Evolutionary conservation across 495 filamentous ascomycete genomes (phyloP).

Genomic region (Penicillium pulvis): DNA sequence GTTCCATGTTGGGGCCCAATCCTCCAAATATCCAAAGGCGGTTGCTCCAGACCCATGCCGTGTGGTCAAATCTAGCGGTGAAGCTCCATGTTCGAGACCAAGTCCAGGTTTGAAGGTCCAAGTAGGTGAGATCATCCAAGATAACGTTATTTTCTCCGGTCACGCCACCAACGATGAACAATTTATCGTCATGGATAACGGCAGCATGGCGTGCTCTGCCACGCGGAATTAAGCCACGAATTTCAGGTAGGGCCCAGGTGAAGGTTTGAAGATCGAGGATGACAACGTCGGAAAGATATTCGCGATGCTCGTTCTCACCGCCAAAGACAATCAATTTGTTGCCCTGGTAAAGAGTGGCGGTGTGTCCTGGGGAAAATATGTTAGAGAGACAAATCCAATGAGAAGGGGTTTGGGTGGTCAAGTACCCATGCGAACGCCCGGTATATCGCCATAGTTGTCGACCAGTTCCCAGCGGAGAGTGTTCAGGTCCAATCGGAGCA

Average conservation of each 20-base stretch:
- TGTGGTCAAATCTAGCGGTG: slow-evolving; percentile 90
- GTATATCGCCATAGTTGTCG: slow-evolving; percentile 98
- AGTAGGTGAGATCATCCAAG: slow-evolving; percentile 91
- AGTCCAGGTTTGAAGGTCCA: slow-evolving; percentile 95
- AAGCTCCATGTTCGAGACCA: slow-evolving; percentile 98
- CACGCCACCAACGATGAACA: slow-evolving; percentile 91
- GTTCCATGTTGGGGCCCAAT: slow-evolving; percentile 91
- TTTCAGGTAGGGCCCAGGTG: slow-evolving; percentile 88
- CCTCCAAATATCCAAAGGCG: slow-evolving; percentile 98
- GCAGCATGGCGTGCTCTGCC: slow-evolving; percentile 92
- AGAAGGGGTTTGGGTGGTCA: slow-evolving; percentile 23
- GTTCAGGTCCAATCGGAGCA: slow-evolving; percentile 80
- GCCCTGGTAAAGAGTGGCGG: slow-evolving; percentile 90
- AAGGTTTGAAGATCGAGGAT: slow-evolving; percentile 93
- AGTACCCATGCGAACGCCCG: slow-evolving; percentile 93
- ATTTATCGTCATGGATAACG: slow-evolving; percentile 91
- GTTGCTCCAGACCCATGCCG: slow-evolving; percentile 86
- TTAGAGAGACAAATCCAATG: slow-evolving; percentile 3
- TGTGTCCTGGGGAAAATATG: slow-evolving; percentile 66
- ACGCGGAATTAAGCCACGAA: slow-evolving; percentile 78
- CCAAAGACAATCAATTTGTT: slow-evolving; percentile 95
- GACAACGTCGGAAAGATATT: slow-evolving; percentile 92
- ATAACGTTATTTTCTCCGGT: slow-evolving; percentile 85
- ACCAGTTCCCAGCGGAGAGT: slow-evolving; percentile 91
- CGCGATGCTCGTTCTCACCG: slow-evolving; percentile 95